Base-by-base conservation (phyloP, 495 filamentous ascomycete species). In the Penicillium steckii region DNA sequence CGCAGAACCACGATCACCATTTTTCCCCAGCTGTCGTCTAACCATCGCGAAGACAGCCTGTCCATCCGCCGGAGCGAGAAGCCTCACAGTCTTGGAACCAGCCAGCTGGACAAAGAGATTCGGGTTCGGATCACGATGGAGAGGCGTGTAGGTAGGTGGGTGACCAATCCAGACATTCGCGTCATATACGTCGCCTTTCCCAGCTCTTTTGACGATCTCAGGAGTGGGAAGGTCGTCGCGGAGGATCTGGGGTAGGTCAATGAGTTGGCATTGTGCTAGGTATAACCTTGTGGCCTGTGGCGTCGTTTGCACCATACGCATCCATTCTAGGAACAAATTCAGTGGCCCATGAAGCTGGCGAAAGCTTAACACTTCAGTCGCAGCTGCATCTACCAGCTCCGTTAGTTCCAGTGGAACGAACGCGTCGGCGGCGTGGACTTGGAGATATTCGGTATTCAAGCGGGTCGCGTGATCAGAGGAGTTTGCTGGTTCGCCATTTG, bases 41-140 rank as follows among this genome's bases (percentile, higher is more conserved):
- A 88, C 81, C 8, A 61, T 45, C 33, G 68, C 65, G 56, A 93
- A 93, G 13, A 95, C 60, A 4, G 55, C 54, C 23, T 70, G 62
- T 3, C 94, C 93, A 8, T 71, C 64, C 1, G 60, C 54, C 0
- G 91, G 91, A 10, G 74, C 60, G 32, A 89, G 73, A 9, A 97
- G 55, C n/a, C 92, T 73, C 35, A 96, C 78, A 1, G 72, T 64
- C 63, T 98, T 98, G 55, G 59, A 66, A 3, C 91, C 84, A 5
- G 82, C 80, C 15, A 98, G 66, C 67, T 98, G 94, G 30, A 89
- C 81, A 66, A 97, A 96, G 0, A 96, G 61, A 62, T 98, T 98
- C 7, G 90, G 90, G 58, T 98, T 98, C 0, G 94, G 94, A 62
- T 98, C 94, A 18, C 85, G 78, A 70, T 98, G 94, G 8, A 95